Evolutionary conservation across 495 filamentous ascomycete species (phyloP).

Genomic region (Aspergillus campestris): DNA sequence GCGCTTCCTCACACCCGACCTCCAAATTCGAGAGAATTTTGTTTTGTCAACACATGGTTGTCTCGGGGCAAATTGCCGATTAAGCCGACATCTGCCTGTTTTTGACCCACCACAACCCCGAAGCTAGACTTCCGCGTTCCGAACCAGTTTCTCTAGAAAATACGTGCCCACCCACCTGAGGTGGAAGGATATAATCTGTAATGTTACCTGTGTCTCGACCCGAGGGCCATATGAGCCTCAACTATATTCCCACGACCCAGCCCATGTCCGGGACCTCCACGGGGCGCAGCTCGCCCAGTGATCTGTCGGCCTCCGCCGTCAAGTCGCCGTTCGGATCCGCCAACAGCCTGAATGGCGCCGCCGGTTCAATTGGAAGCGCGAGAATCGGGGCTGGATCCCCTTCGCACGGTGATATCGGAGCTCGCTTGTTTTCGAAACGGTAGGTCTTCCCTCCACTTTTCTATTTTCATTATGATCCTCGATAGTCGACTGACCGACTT

Average conservation of each 20-base stretch:
- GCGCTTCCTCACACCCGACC: too few relatives aligned
- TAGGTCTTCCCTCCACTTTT: constrained; percentile 36
- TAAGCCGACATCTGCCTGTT: constrained; percentile 8
- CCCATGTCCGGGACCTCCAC: constrained; percentile 80
- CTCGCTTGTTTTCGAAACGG: constrained; percentile 85
- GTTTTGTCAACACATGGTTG: constrained; percentile 9
- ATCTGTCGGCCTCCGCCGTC: constrained; percentile 58
- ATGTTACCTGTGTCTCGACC: constrained; percentile 75
- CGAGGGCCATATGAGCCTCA: constrained; percentile 69
- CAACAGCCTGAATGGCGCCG: constrained; percentile 51
- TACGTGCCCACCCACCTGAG: constrained; percentile 18
- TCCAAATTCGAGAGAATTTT: not conserved
- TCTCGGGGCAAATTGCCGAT: constrained; percentile 4
- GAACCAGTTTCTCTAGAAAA: constrained; percentile 13
- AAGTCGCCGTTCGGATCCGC: constrained; percentile 70
- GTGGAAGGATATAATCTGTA: constrained; percentile 47
- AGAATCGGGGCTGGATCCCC: constrained; percentile 93
- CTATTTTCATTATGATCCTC: not conserved
- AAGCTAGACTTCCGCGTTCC: constrained; percentile 3
- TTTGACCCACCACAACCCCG: constrained; percentile 1
- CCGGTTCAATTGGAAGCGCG: constrained; percentile 62
- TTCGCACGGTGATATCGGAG: constrained; percentile 71
- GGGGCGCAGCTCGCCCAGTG: constrained; percentile 78
- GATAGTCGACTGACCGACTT: not conserved
- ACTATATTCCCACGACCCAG: constrained; percentile 64